Evolutionary conservation across 306 rosid species (phyloP), one percentile per base, ranked within the genome.

Genomic region (Arachis stenosperma): DNA sequence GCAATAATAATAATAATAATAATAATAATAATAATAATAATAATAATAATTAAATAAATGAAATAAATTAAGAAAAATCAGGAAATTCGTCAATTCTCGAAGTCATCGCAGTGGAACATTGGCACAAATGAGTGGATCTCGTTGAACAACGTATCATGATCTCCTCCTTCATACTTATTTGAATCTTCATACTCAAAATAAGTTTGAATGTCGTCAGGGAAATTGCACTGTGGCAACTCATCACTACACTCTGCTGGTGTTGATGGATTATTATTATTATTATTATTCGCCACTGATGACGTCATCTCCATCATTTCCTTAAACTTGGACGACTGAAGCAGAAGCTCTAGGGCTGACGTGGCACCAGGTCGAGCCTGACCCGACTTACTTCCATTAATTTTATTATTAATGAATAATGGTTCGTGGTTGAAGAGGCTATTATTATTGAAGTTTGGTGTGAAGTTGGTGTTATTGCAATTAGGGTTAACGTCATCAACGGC

Each of bases 121-220:
- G 92, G 83, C 40, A 74, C 80, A 52, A 86, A 83, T 0, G 89
- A 80, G 75, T 82, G 82, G 36, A 91, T 74, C 33, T 79, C 97
- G 29, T 87, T 82, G 44, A 93, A 88, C 42, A 93, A 78, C 37
- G 79, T 30, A 70, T 85, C 90, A 71, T 33, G 37, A 33, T 88
- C 92, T 41, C 72, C 88, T 54, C 79, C 89, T 1, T 79, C 77
- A 43, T 77, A 75, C 76, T 61, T 78, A 8, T 63, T 70, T 1
- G 82, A 77, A 52, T 86, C 89, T 69, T 89, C 88, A 72, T 89
- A 84, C 27, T 86, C 96, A 62, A 93, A 93, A 66, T 85, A 93
- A 0, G 98, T 93, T 33, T 93, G 98, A 60, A 93, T 88, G 75
- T 93, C 94, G 13, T 85, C 86, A 0, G 98, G 97, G 36, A 93